Evolutionary conservation across 306 rosid genomes (phyloP), one percentile per base, ranked within the genome.

Genomic region (Castanopsis chinensis): DNA sequence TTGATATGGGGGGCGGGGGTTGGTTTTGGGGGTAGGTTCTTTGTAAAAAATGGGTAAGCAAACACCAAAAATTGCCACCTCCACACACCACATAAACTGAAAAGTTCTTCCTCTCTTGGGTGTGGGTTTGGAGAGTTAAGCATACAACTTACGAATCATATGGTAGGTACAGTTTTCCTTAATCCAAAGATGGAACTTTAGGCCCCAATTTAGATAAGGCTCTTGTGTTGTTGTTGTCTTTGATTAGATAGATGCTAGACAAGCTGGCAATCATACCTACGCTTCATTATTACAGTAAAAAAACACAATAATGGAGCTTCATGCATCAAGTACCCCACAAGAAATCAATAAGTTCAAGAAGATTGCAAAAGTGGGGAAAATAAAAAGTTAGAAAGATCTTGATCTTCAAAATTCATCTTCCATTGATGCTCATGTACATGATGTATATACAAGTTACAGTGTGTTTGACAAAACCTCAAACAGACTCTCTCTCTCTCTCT

Each of bases 401-500:
- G 83, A 77, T 67, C 52, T 68, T 67, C 72, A 86, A 59, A 76
- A 64, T 32, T 87, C 72, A 72, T 78, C 82, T 88, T 83, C 85
- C 91, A 86, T 86, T 92, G 90, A 88, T 91, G 52, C 87, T 89
- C 90, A 86, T 65, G 88, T 41, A 41, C 45, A 80, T 79, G 82
- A 2, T 49, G 53, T 92, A 91, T 91, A 54, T 92, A 92, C 97
- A 91, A 73, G 90, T 92, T 92, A 81, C 87, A 85, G 84, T 83
- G 89, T 83, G 85, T 83, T 77, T 67, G 82, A 85, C 75, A 77
- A 80, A 87, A 84, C 92, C 81, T 69, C 68, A 78, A 87, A 74
- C 79, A 79, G 68, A 77, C 72, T 73, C 86, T 72, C 80, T 74
- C 3, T 37, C 27, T 25, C n/a, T n/a, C 30, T 28, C 72, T 73